Percentiles rank a stretch among this genome's conserved stretches.
These are phyloP conservation scores for Mycena metata DNA, from an alignment of 768 basidiomycete species.

Conservation along the genomic window DNA sequence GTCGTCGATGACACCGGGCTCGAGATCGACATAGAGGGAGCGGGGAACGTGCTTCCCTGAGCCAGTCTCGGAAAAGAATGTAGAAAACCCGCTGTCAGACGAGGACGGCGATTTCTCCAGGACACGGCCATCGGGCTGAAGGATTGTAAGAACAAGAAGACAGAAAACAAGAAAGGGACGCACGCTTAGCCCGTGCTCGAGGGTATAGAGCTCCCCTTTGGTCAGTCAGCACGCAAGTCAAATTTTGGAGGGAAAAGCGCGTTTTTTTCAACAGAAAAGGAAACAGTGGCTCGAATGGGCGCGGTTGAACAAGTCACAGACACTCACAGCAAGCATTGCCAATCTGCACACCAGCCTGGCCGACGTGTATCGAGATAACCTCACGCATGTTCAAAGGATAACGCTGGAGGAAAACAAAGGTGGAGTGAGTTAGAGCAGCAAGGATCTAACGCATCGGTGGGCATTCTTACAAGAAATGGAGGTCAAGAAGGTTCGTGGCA, in stretches of 20 bases:
- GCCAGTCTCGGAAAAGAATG: conserved; percentile 98
- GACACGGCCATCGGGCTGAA: conserved; percentile 94
- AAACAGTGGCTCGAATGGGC: conserved; percentile 34
- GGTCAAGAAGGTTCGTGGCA: conserved; percentile 47
- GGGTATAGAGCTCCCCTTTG: conserved; percentile 97
- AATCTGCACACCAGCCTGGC: conserved; percentile 98
- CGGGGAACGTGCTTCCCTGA: conserved; percentile 98
- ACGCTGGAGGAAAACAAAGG: conserved; percentile 7
- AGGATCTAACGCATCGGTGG: conserved; percentile 34
- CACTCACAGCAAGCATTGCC: conserved; percentile 98
- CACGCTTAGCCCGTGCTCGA: conserved; percentile 98
- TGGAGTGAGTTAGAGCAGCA: not conserved
- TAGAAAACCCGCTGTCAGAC: conserved; percentile 94
- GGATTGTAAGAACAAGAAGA: conserved; percentile 34
- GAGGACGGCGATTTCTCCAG: conserved; percentile 80
- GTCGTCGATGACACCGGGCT: conserved; percentile 98
- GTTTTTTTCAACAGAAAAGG: conserved; percentile 37
- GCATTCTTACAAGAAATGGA: conserved; percentile 49
- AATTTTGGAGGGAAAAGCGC: conserved; percentile 49
- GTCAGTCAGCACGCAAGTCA: conserved; percentile 51
- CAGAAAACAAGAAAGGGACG: conserved; percentile 44
- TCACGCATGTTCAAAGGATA: conserved; percentile 76
- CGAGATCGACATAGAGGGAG: conserved; percentile 96
- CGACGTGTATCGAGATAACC: conserved; percentile 99
- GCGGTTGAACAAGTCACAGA: conserved; percentile 41